These are phyloP conservation scores for Periglandula ipomoeae DNA, from an alignment of 2,329 filamentous ascomycete species.

Conservation along the genomic window DNA sequence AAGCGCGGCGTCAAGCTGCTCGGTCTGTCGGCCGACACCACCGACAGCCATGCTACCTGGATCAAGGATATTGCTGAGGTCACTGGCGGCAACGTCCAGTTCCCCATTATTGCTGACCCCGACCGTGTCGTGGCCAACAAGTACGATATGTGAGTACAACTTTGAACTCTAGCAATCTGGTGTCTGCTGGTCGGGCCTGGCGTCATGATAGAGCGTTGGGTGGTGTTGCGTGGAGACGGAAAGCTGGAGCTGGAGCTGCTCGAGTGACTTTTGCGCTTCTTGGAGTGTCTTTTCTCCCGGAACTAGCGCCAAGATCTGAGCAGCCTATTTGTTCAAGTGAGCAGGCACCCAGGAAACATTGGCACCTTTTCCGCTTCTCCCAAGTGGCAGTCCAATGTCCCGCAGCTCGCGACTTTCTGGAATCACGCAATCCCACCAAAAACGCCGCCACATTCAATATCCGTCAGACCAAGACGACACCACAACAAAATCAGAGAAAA, in stretches of 20 bases:
- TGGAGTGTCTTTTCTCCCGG: too few relatives aligned
- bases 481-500: neutral
- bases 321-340: too few relatives aligned
- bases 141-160: slow-evolving; percentile 61
- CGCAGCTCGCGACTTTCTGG: too few relatives aligned
- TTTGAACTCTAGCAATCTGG: neutral
- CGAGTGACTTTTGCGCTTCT: neutral
- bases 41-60: slow-evolving; percentile 78
- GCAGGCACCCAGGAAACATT: too few relatives aligned
- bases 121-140: slow-evolving; percentile 64
- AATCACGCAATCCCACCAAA: neutral
- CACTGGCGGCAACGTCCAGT: slow-evolving; percentile 57
- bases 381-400: neutral
- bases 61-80: slow-evolving; percentile 83
- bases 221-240: too few relatives aligned
- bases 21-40: slow-evolving; percentile 78
- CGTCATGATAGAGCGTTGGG: too few relatives aligned
- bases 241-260: neutral
- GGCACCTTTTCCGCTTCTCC: neutral
- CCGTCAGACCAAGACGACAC: neutral
- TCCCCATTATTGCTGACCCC: slow-evolving; percentile 78
- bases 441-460: neutral
- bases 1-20: slow-evolving; percentile 87
- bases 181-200: too few relatives aligned
- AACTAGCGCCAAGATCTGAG: too few relatives aligned